Percentiles rank a stretch among this genome's conserved stretches.
Evolutionary conservation across 768 basidiomycete genomes (phyloP).

Genomic region (Psilocybe tampanensis): DNA sequence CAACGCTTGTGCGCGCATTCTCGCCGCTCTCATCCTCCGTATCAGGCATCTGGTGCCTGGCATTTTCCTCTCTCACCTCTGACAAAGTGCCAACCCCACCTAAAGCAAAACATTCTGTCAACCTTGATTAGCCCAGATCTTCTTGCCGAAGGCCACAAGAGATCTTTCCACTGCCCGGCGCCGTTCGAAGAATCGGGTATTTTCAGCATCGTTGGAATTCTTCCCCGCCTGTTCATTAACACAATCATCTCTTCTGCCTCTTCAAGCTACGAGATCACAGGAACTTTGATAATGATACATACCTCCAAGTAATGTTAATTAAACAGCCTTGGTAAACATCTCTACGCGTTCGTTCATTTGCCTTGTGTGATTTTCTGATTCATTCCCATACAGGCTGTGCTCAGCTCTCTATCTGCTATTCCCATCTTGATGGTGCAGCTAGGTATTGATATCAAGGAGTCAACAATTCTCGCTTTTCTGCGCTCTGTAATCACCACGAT

Average conservation of each 20-base stretch:
- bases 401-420: slow-evolving; percentile 10
- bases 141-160: slow-evolving; percentile 11
- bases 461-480: background rate
- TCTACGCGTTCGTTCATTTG: slow-evolving; percentile 2
- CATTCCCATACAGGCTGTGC: slow-evolving; percentile 23
- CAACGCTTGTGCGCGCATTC: slow-evolving; percentile 11
- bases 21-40: slow-evolving; percentile 7
- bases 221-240: slow-evolving; percentile 11
- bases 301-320: background rate
- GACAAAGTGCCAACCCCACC: slow-evolving; percentile 19
- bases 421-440: slow-evolving; percentile 11
- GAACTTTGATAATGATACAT: slow-evolving; percentile 6
- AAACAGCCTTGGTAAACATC: slow-evolving; percentile 6
- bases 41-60: slow-evolving; percentile 20
- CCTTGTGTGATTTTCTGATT: slow-evolving; percentile 9
- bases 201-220: slow-evolving; percentile 1
- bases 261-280: slow-evolving; percentile 1
- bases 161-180: slow-evolving; percentile 5
- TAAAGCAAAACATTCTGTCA: slow-evolving; percentile 28
- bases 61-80: slow-evolving; percentile 16
- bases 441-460: slow-evolving; percentile 2
- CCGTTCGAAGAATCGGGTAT: slow-evolving; percentile 14
- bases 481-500: background rate
- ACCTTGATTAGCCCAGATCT: slow-evolving; percentile 26
- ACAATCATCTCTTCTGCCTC: background rate